Evolutionary conservation across 75 land plant genomes (phyloP).

Genomic region (Cryptomeria japonica): DNA sequence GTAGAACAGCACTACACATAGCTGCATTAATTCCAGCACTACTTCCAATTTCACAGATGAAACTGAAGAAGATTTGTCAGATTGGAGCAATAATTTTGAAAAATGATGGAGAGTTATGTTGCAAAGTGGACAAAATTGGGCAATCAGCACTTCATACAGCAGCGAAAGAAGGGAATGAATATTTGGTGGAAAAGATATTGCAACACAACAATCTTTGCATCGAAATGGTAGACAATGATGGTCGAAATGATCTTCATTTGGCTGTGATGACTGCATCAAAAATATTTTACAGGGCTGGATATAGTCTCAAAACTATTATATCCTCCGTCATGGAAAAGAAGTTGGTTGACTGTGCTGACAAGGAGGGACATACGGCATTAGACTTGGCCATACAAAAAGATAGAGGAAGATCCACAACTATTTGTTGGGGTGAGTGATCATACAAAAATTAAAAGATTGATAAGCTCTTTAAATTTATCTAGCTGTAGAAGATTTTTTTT

Average conservation of each 20-base stretch:
- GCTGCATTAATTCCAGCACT: not conserved
- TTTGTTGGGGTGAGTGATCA: not conserved
- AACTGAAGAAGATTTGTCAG: not conserved
- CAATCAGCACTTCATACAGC: not conserved
- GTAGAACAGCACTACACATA: not conserved
- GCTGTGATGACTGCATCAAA: not conserved
- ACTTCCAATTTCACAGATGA: not conserved
- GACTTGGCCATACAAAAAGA: not conserved
- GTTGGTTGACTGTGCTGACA: not conserved
- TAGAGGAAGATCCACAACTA: not conserved
- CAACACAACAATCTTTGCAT: not conserved
- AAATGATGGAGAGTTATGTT: not conserved
- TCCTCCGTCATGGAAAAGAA: not conserved
- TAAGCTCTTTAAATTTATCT: no score
- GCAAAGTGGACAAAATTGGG: not conserved
- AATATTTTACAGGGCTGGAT: not conserved
- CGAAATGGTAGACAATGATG: not conserved
- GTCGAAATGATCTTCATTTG: not conserved
- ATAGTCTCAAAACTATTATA: not conserved
- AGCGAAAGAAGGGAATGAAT: not conserved
- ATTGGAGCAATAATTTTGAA: not conserved
- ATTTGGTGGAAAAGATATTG: not conserved
- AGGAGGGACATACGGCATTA: not conserved
- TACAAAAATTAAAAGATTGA: no score
- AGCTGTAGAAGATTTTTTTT: no score